Evolutionary conservation across 73 alveolate species (phyloP), one percentile per base, ranked within the genome.

Genomic region (Paramecium pentaurelia): DNA sequence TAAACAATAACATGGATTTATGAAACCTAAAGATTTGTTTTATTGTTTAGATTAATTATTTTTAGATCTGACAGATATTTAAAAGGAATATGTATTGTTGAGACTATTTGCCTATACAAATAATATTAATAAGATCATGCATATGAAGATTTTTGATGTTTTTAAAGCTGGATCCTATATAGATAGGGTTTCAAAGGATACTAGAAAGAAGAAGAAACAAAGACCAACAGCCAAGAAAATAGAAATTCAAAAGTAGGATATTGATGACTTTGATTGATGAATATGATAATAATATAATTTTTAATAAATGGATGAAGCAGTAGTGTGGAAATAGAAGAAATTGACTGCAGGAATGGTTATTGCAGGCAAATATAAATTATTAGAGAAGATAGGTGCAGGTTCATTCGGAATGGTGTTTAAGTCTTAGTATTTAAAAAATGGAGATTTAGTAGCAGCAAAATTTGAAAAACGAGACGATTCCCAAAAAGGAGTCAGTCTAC

Each of bases 321-420:
- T 40, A 2, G 49, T 11, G 68, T n/a, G 38, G 60, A 34, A 22
- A 34, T 34, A 75, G 88, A 47, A 80, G 75, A 64, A 64, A 47
- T 36, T 80, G 8, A 49, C 22, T 80, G 54, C 30, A 47, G 91
- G 91, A 12, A 42, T 27, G 36, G 91, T 80, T 8, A 42, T 80
- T 18, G 91, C 77, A 25, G 91, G 91, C 49, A 80, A 80, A 47
- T 80, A 80, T 47, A 80, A 80, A 47, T 44, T 80, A 25, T 25
- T 80, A 30, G 97, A 95, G 86, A 95, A 94, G 92, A 73, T 95
- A 73, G 97, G 97, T 34, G 88, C 93, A 60, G 97, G 97, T 27
- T 93, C 97, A 10, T 95, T 95, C 71, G 97, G 97, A 34, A 93
- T 77, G 86, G 94, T 95, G 37, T 95, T 45, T 89, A 95, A 95